A percentile compares a stretch with the other conserved stretches of the same genome.
These are phyloP conservation scores for Candida albicans DNA, from an alignment of 1,139 yeast genomes.

Conservation along the genomic window DNA sequence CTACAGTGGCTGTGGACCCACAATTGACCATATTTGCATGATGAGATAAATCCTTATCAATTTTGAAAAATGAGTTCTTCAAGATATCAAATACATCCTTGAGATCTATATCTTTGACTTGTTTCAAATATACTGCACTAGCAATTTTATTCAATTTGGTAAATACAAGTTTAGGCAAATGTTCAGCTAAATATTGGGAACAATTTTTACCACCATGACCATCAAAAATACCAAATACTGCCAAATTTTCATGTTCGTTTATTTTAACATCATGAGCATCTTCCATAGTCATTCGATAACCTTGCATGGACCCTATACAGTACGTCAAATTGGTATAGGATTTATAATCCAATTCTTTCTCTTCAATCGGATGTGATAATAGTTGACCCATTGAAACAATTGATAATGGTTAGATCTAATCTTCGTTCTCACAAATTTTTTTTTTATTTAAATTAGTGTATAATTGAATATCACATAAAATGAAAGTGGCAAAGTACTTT, in stretches of 20 bases:
- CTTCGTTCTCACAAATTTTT: too few species aligned
- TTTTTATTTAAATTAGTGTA: too few species aligned
- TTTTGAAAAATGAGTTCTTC: conserved; percentile 54
- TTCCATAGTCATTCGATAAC: conserved; percentile 74
- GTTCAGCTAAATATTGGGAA: conserved; percentile 54
- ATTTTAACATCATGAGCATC: conserved; percentile 63
- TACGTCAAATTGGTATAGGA: conserved; percentile 50
- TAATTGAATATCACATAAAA: too few species aligned
- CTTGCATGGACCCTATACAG: conserved; percentile 77
- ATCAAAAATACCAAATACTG: conserved; percentile 73
- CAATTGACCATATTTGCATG: conserved; percentile 47
- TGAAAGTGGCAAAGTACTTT: too few species aligned
- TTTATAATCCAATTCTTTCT: conserved; percentile 53
- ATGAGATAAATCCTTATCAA: conserved; percentile 54
- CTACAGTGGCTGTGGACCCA: conserved; percentile 70
- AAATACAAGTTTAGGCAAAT: conserved; percentile 37
- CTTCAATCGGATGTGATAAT: conserved; percentile 74
- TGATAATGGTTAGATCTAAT: too few species aligned
- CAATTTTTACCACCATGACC: conserved; percentile 77
- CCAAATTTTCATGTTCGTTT: conserved; percentile 45
- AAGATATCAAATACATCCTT: conserved; percentile 25
- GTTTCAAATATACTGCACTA: conserved; percentile 6
- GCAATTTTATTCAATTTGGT: conserved; percentile 21
- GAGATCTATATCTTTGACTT: background rate
- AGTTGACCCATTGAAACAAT: conserved; percentile 62